These are phyloP conservation scores for Bassia scoparia DNA, from an alignment of 148 eudicot genomes.

Conservation along the genomic window DNA sequence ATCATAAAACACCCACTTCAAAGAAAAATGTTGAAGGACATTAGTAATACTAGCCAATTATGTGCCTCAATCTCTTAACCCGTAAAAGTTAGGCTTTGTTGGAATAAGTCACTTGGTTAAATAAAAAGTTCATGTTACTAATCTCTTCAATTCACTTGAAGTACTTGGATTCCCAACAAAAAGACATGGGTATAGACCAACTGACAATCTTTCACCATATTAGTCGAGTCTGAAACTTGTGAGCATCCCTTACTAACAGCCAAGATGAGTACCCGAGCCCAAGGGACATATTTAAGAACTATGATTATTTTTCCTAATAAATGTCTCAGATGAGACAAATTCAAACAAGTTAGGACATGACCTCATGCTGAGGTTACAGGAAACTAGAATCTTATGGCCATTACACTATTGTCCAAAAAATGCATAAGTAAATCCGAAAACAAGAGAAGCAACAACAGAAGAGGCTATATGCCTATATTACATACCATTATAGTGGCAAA, in stretches of 20 bases:
- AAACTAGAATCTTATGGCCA: not conserved
- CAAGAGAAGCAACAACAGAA: not conserved
- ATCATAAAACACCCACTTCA: too few relatives aligned
- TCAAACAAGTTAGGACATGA: not conserved
- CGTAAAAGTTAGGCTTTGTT: not conserved
- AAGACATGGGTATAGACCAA: not conserved
- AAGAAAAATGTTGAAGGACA: not conserved
- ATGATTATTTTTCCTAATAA: not conserved
- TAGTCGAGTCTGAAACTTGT: too few relatives aligned
- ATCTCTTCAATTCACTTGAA: not conserved
- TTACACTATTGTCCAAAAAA: not conserved
- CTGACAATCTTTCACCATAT: too few relatives aligned
- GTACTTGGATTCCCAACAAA: not conserved
- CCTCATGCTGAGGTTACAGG: not conserved
- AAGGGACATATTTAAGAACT: not conserved
- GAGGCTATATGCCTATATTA: conserved; percentile 19
- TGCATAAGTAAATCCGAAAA: not conserved
- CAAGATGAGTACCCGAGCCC: not conserved
- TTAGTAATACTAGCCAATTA: not conserved
- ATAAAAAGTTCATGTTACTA: too few relatives aligned
- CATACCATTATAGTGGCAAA: conserved; percentile 92
- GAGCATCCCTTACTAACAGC: not conserved
- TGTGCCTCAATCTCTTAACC: not conserved
- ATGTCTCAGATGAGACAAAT: not conserved
- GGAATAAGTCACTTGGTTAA: not conserved